These are phyloP conservation scores for Eimeria brunetti DNA, from an alignment of 169 alveolate species.

Conservation along the genomic window DNA sequence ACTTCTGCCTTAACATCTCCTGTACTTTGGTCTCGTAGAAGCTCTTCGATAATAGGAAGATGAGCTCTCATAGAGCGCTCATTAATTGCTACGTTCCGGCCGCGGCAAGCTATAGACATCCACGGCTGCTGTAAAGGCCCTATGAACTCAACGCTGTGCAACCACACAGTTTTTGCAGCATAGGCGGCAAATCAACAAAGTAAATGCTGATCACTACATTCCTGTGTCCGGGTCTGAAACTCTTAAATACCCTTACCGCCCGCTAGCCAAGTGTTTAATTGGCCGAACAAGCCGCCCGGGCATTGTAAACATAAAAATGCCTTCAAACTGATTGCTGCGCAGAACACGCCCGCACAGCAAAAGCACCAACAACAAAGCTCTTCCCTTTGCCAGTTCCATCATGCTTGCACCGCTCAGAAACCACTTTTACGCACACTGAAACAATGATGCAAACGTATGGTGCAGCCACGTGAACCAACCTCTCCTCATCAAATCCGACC, in stretches of 20 bases:
- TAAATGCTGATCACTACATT: not conserved
- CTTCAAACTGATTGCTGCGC: slow-evolving; percentile 87
- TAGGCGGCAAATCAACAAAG: not conserved
- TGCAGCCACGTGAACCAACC: not conserved
- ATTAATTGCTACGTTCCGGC: slow-evolving; percentile 67
- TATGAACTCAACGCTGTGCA: slow-evolving; percentile 94
- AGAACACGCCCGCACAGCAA: not conserved
- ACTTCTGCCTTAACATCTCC: not conserved
- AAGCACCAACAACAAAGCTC: not conserved
- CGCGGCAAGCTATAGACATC: slow-evolving; percentile 80
- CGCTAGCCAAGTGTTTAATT: slow-evolving; percentile 92
- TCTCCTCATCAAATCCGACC: slow-evolving; percentile 73
- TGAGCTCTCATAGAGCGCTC: slow-evolving; percentile 57
- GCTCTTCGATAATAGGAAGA: slow-evolving; percentile 30
- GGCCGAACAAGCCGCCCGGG: slow-evolving; percentile 99
- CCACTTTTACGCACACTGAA: not conserved
- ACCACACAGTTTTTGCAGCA: not conserved
- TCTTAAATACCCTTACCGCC: slow-evolving; percentile 38
- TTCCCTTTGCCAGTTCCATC: not conserved
- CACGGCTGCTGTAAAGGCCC: slow-evolving; percentile 97
- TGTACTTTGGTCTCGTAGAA: slow-evolving; percentile 50
- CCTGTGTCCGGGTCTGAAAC: not conserved
- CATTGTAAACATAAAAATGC: slow-evolving; percentile 95
- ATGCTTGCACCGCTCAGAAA: not conserved
- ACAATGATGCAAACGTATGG: not conserved